Evolutionary conservation across 352 stramenopile genomes (phyloP).

Genomic region (Globisporangium paroecandrum): DNA sequence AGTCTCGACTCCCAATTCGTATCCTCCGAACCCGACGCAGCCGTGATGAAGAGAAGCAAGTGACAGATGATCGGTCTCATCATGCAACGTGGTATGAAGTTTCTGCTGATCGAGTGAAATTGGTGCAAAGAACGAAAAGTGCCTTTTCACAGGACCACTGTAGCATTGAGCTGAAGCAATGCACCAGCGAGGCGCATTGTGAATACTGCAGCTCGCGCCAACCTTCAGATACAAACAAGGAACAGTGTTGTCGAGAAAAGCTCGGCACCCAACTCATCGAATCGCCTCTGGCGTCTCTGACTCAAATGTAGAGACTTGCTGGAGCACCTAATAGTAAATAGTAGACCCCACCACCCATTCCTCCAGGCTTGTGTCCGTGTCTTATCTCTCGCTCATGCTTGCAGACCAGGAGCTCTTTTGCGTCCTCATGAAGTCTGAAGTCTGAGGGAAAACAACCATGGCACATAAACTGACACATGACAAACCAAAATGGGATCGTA

Average conservation of each 20-base stretch:
- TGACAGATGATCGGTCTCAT: neutral
- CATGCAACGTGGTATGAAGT: neutral
- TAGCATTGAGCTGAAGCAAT: neutral
- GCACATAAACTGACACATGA: neutral
- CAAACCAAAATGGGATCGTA: neutral
- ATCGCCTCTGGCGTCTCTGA: neutral
- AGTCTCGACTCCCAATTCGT: slow-evolving; percentile 16
- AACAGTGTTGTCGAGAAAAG: neutral
- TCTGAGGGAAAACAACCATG: neutral
- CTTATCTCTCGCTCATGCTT: neutral
- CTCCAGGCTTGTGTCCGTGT: neutral
- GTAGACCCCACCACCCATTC: neutral
- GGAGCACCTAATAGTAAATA: slow-evolving; percentile 1
- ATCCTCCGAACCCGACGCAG: slow-evolving; percentile 12
- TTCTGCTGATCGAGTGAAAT: neutral
- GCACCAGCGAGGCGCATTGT: neutral
- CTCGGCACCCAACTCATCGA: neutral
- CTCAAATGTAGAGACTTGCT: neutral
- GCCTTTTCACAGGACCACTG: neutral
- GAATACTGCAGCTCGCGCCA: neutral
- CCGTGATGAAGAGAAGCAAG: slow-evolving; percentile 1
- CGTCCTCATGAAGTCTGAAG: neutral
- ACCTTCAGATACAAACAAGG: neutral
- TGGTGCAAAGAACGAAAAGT: neutral
- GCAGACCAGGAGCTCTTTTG: neutral